Evolutionary conservation across 257 asterid genomes (phyloP).

Genomic region (Fraxinus pennsylvanica): DNA sequence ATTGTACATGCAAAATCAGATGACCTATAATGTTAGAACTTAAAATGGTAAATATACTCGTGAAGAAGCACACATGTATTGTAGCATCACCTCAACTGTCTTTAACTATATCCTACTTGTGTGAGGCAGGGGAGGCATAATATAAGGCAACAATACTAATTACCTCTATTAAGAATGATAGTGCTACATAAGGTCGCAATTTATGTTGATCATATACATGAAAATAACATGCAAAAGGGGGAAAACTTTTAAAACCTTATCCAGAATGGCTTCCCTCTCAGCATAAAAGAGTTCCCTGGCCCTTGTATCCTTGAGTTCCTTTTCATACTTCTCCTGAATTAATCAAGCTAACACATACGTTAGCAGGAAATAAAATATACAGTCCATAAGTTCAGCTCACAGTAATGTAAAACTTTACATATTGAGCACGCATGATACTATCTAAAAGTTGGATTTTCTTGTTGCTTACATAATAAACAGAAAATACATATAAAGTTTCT

Average conservation of each 20-base stretch:
- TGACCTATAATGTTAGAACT: not conserved
- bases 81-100: not conserved
- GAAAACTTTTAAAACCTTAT: conserved; percentile 59
- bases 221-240: conserved; percentile 16
- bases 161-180: conserved; percentile 17
- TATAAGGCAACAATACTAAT: not conserved
- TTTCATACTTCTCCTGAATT: conserved; percentile 86
- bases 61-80: conserved; percentile 16
- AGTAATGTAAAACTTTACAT: conserved; percentile 7
- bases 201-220: conserved; percentile 13
- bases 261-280: conserved; percentile 90
- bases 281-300: conserved; percentile 99
- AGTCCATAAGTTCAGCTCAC: conserved; percentile 19
- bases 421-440: conserved; percentile 4
- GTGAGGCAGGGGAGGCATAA: conserved; percentile 13
- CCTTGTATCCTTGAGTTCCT: conserved; percentile 92
- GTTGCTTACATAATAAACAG: conserved; percentile 22
- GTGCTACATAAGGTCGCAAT: not conserved
- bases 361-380: conserved; percentile 28
- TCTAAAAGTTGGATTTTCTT: conserved; percentile 10
- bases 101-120: conserved; percentile 7
- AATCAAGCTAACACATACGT: conserved; percentile 33
- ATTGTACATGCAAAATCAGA: conserved; percentile 18
- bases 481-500: conserved; percentile 15
- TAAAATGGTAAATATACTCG: not conserved